Evolutionary conservation across 2,329 filamentous ascomycete species (phyloP).

Genomic region (Penicillium expansum): DNA sequence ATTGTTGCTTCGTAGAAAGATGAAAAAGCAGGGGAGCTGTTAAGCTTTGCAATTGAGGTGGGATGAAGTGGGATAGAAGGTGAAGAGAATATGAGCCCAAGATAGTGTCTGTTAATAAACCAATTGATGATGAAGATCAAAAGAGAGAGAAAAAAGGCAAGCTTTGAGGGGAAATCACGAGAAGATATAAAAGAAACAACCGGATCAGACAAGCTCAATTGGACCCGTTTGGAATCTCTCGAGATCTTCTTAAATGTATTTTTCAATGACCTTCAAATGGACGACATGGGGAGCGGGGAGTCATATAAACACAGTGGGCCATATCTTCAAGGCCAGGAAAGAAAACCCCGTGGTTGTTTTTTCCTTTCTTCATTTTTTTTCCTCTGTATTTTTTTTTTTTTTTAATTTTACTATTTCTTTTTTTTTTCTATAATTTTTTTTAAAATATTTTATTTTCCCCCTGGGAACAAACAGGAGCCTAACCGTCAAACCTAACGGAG

Average conservation of each 20-base stretch:
- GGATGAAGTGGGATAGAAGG: slow-evolving; percentile 14
- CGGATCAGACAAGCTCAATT: slow-evolving; percentile 13
- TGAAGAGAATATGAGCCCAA: slow-evolving; percentile 1
- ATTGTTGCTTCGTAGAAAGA: slow-evolving; percentile 13
- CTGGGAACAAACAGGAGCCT: slow-evolving; percentile 37
- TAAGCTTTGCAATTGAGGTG: slow-evolving; percentile 2
- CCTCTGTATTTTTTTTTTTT: neutral
- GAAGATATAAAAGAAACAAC: slow-evolving; percentile 14
- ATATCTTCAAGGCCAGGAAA: slow-evolving; percentile 23
- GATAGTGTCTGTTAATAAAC: neutral
- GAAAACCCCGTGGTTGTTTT: slow-evolving; percentile 11
- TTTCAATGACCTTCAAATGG: slow-evolving; percentile 13
- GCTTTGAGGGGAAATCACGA: neutral
- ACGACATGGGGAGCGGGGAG: slow-evolving; percentile 38
- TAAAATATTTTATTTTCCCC: slow-evolving; percentile 8
- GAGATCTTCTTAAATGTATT: slow-evolving; percentile 15
- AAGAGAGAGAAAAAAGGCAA: slow-evolving; percentile 11
- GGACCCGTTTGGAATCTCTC: slow-evolving; percentile 14
- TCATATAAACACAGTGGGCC: slow-evolving; percentile 40
- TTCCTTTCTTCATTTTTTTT: neutral
- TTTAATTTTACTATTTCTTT: slow-evolving; percentile 7
- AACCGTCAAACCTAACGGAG: slow-evolving; percentile 37
- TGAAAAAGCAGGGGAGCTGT: neutral
- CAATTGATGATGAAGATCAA: slow-evolving; percentile 7
- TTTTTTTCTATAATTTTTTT: slow-evolving; percentile 7